These are phyloP conservation scores for Bruguiera hainesii DNA, from an alignment of 441 rosid species.

Conservation along the genomic window DNA sequence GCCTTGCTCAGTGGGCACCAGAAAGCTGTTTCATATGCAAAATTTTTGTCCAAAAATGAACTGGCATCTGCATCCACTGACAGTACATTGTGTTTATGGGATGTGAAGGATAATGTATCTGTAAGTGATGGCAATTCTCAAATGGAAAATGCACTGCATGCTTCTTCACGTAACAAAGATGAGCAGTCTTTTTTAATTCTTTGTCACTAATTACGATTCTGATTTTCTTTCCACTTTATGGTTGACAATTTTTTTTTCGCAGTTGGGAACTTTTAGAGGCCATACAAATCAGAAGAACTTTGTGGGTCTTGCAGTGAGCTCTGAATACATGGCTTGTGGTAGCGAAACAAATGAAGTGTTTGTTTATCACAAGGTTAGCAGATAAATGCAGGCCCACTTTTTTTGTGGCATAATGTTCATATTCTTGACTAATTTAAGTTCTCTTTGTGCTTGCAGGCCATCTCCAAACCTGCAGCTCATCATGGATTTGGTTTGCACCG, in stretches of 20 bases:
- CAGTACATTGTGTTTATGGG: constrained; percentile 82
- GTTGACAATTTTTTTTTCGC: constrained; percentile 9
- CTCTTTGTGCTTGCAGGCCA: constrained; percentile 43
- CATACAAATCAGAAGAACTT: constrained; percentile 84
- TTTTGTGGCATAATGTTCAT: background rate
- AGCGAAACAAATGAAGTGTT: constrained; percentile 85
- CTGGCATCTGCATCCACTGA: constrained; percentile 90
- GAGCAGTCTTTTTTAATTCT: too few species aligned
- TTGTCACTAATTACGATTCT: background rate
- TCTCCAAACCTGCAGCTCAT: constrained; percentile 60
- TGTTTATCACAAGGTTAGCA: constrained; percentile 67
- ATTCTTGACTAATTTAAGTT: too few species aligned
- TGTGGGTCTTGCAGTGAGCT: constrained; percentile 73
- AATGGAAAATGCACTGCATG: background rate
- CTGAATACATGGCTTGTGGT: constrained; percentile 76
- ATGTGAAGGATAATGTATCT: constrained; percentile 67
- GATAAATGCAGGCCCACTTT: constrained; percentile 10
- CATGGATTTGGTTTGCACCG: constrained; percentile 72
- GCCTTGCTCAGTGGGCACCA: constrained; percentile 75
- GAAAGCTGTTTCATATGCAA: constrained; percentile 84
- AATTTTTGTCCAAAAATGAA: constrained; percentile 68
- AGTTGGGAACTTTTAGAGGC: constrained; percentile 71
- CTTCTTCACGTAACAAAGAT: too few species aligned
- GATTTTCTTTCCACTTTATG: background rate
- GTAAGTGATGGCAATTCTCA: constrained; percentile 34